Evolutionary conservation across 495 filamentous ascomycete genomes (phyloP).

Genomic region (Lasiosphaeria ovina): DNA sequence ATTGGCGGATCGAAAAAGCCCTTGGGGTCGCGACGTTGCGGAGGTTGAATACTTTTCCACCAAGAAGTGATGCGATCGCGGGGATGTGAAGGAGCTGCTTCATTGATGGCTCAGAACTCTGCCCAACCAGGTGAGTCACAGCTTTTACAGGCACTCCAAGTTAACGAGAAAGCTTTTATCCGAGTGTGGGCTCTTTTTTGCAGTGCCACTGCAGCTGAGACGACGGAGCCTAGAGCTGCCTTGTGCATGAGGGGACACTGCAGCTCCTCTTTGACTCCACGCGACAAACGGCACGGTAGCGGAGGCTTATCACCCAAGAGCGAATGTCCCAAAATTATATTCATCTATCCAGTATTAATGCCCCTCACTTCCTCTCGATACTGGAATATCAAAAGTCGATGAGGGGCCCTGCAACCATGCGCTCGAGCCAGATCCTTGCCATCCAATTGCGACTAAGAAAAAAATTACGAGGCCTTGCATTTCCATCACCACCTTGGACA

Average conservation of each 20-base stretch:
- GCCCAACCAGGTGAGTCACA: slow-evolving; percentile 32
- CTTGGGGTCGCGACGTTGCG: background rate
- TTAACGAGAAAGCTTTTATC: slow-evolving; percentile 5
- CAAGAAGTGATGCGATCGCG: slow-evolving; percentile 24
- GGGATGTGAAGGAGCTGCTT: slow-evolving; percentile 21
- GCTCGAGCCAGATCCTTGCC: background rate
- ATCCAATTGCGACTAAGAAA: slow-evolving; percentile 4
- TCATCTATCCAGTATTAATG: background rate
- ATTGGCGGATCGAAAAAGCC: background rate
- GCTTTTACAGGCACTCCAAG: slow-evolving; percentile 6
- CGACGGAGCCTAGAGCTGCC: background rate
- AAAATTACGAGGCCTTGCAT: slow-evolving; percentile 9
- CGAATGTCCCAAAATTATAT: background rate
- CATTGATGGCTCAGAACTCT: slow-evolving; percentile 23
- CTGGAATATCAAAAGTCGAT: background rate
- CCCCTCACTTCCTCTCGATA: background rate
- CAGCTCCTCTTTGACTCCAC: background rate
- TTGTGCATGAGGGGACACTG: background rate
- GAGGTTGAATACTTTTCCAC: slow-evolving; percentile 20
- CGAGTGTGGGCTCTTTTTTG: background rate
- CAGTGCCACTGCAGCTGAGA: background rate
- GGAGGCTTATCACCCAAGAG: background rate
- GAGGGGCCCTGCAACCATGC: background rate
- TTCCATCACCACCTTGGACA: slow-evolving; percentile 2
- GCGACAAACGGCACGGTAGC: too few relatives aligned